Evolutionary conservation across 768 basidiomycete genomes (phyloP), one percentile per base, ranked within the genome.

Genomic region (Trametes maxima): DNA sequence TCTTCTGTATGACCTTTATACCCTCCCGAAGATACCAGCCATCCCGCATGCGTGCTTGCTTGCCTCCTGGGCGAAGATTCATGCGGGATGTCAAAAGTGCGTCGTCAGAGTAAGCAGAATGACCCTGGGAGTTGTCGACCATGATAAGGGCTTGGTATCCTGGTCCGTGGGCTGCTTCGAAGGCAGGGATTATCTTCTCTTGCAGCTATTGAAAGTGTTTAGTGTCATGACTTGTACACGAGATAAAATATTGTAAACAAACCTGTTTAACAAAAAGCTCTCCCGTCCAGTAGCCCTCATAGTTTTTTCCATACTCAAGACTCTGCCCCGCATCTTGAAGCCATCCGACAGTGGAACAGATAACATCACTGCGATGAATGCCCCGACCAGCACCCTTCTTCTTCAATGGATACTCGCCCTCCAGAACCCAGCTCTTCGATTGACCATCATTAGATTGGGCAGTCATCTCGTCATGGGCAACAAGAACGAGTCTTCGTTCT

Each of bases 111-210:
- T 78, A 80, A 50, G 76, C 75, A 8, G 71, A 68, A 57, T 78
- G 76, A 0, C 78, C 78, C 55, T 79, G 77, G 3, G 78, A 81
- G 54, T 80, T 75, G 58, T 80, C 75, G 54, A 81, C 71, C 53
- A 79, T 60, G 42, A 80, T 65, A 0, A 80, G 63, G 1, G 72
- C 74, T 50, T 75, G 73, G 65, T 73, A 76, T 4, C 48, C 53
- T 13, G 64, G 57, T 8, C 63, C 62, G 48, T 71, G 67, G 16
- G 48, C 52, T 17, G 28, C 16, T 37, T 67, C 54, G 43, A 72
- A 71, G 1, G 57, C 52, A 0, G 68, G 62, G 35, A 71, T 60
- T 54, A 69, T 63, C 50, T 68, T 72, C 22, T 66, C 62, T 35
- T 46, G 37, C 1, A 72, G 51, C 70, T 66, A 51, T 22, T 46